Conservation (phyloP, 1,284 basidiomycete species). For the Xerocomus nothofagi region DNA sequence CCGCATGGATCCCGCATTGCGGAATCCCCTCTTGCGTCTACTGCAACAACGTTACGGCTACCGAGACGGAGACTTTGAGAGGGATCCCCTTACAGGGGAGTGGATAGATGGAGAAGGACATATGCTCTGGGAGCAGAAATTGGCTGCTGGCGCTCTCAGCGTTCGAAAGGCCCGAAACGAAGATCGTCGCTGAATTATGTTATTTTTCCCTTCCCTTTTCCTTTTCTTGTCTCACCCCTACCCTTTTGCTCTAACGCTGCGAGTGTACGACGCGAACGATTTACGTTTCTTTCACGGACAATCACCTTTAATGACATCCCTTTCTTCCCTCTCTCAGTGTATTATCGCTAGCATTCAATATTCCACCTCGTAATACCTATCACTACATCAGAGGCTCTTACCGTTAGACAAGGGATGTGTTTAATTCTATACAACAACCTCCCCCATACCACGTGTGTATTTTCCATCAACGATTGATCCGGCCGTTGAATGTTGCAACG, state of each 20-base stretch:
- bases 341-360: constrained; percentile 27
- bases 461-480: constrained; percentile 23
- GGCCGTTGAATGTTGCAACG: constrained; percentile 3
- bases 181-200: constrained; percentile 29
- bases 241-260: constrained; percentile 13
- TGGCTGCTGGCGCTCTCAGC: constrained; percentile 40
- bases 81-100: constrained; percentile 55
- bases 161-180: constrained; percentile 38
- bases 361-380: constrained; percentile 28
- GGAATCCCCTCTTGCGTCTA: constrained; percentile 72
- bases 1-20: constrained; percentile 80
- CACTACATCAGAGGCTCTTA: constrained; percentile 24
- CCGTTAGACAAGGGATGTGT: constrained; percentile 23
- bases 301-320: constrained; percentile 23
- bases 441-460: constrained; percentile 11
- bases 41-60: constrained; percentile 74
- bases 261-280: constrained; percentile 21
- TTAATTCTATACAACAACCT: constrained; percentile 18
- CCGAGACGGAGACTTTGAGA: constrained; percentile 80
- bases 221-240: neutral
- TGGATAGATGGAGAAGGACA: constrained; percentile 68
- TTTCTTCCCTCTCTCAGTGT: constrained; percentile 16
- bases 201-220: neutral
- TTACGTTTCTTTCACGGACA: constrained; percentile 31
- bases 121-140: constrained; percentile 59